Percentiles rank a stretch among this genome's conserved stretches.
Conservation (phyloP, 2,329 filamentous ascomycete species). For the Nemania diffusa region DNA sequence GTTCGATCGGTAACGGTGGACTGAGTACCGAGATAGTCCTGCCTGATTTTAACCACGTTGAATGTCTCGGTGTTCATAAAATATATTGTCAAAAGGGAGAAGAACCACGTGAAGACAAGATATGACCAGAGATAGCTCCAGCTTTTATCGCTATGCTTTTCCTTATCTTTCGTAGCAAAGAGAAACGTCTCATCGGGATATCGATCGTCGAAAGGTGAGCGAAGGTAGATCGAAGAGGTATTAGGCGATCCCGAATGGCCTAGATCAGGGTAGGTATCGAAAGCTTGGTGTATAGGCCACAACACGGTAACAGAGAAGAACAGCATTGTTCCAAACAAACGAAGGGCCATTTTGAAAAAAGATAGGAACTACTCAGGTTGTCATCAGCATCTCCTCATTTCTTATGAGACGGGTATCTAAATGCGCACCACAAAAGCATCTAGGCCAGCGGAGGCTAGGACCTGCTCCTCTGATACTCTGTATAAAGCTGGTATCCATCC, state of each 20-base stretch:
- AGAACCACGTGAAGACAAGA: conserved; percentile 93
- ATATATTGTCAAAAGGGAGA: conserved; percentile 83
- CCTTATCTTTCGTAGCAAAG: conserved; percentile 28
- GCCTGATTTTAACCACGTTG: conserved; percentile 84
- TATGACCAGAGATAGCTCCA: conserved; percentile 86
- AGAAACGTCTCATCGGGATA: conserved; percentile 16
- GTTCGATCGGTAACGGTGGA: conserved; percentile 96
- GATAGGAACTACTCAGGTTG: conserved; percentile 70
- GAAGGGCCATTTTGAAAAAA: conserved; percentile 96
- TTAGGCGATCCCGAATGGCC: conserved; percentile 8
- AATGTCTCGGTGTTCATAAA: conserved; percentile 85
- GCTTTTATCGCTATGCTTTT: conserved; percentile 39
- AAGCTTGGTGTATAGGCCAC: conserved; percentile 84
- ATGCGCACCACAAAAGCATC: conserved; percentile 85
- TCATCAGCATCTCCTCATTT: conserved; percentile 49
- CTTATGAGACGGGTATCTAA: conserved; percentile 38
- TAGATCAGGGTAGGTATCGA: conserved; percentile 47
- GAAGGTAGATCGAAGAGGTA: conserved; percentile 2
- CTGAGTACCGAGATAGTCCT: conserved; percentile 92
- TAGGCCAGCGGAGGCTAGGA: conserved; percentile 88
- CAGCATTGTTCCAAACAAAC: conserved; percentile 80
- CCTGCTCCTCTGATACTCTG: conserved; percentile 85
- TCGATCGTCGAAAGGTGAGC: conserved; percentile 18
- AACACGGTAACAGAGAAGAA: conserved; percentile 85
- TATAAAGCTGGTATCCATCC: conserved; percentile 93